Evolutionary conservation across 176 grass and related monocot genomes (phyloP).

Genomic region (Avena atlantica): DNA sequence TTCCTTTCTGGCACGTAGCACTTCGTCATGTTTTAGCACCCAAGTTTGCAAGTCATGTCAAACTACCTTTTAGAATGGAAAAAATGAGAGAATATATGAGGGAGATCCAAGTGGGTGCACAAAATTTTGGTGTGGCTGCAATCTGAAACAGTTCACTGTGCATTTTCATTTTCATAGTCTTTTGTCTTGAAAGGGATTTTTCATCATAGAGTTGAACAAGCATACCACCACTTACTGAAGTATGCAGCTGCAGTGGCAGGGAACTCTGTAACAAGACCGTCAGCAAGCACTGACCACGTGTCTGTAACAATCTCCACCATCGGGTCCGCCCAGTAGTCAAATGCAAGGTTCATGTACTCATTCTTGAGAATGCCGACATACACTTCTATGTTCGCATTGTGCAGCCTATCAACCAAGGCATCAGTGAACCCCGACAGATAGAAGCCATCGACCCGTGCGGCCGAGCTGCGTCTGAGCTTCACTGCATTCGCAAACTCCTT

Average conservation of each 20-base stretch:
- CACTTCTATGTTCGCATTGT: slow-evolving; percentile 58
- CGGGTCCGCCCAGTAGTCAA: slow-evolving; percentile 82
- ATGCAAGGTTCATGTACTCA: slow-evolving; percentile 76
- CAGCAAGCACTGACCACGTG: slow-evolving; percentile 37
- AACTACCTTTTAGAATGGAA: too few relatives aligned
- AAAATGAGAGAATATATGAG: too few relatives aligned
- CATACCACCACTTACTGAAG: slow-evolving; percentile 62
- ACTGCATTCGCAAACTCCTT: slow-evolving; percentile 55
- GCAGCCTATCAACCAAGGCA: slow-evolving; percentile 45
- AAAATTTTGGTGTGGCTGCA: neutral
- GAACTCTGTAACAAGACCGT: slow-evolving; percentile 77
- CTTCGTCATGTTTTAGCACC: too few relatives aligned
- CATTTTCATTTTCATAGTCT: neutral
- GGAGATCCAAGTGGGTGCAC: too few relatives aligned
- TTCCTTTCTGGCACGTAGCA: too few relatives aligned
- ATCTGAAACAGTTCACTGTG: neutral
- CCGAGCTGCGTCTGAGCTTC: slow-evolving; percentile 52
- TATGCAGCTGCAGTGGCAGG: slow-evolving; percentile 70
- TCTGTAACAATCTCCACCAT: slow-evolving; percentile 69
- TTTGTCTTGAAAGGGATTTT: neutral
- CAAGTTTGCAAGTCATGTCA: neutral
- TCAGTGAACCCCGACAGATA: slow-evolving; percentile 62
- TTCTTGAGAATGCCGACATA: slow-evolving; percentile 71
- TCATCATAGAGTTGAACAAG: slow-evolving; percentile 3
- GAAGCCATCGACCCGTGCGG: slow-evolving; percentile 46